These are phyloP conservation scores for Clavispora phyllophila DNA, from an alignment of 805 yeast species.

Conservation along the genomic window DNA sequence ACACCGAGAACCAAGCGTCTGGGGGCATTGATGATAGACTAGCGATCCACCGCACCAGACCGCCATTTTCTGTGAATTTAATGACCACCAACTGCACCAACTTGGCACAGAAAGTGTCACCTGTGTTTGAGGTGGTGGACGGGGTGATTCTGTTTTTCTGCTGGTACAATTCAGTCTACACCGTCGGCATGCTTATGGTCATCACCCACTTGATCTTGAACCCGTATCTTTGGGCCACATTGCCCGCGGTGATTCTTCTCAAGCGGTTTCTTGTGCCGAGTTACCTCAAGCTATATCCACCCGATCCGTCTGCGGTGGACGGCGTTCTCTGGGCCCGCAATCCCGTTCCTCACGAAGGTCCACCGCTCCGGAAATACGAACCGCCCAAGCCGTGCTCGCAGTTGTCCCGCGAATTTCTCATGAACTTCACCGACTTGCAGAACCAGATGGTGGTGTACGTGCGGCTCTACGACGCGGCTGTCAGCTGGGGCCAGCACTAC, in stretches of 20 bases:
- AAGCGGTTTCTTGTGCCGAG: slow-evolving; percentile 64
- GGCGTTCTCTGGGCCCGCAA: slow-evolving; percentile 17
- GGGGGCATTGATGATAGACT: slow-evolving; percentile 46
- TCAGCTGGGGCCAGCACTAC: slow-evolving; percentile 46
- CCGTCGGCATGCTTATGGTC: slow-evolving; percentile 51
- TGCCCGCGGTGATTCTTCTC: slow-evolving; percentile 53
- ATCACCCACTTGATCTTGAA: slow-evolving; percentile 51
- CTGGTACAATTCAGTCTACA: slow-evolving; percentile 62
- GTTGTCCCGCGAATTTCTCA: slow-evolving; percentile 67
- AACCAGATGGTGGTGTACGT: slow-evolving; percentile 71
- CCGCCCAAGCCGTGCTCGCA: slow-evolving; percentile 73
- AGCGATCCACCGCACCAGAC: slow-evolving; percentile 58
- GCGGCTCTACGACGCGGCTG: slow-evolving; percentile 52
- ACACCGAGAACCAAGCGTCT: slow-evolving; percentile 33
- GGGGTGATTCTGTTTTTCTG: slow-evolving; percentile 47
- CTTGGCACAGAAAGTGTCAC: slow-evolving; percentile 56
- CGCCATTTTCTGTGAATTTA: slow-evolving; percentile 61
- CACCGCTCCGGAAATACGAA: slow-evolving; percentile 40
- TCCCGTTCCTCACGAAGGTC: slow-evolving; percentile 42
- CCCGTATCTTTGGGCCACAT: slow-evolving; percentile 49
- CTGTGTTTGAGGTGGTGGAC: slow-evolving; percentile 60
- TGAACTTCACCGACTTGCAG: slow-evolving; percentile 80
- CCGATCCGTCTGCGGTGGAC: slow-evolving; percentile 37
- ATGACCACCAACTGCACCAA: slow-evolving; percentile 66
- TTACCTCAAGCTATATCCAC: slow-evolving; percentile 57